phyloP scores from a whole-genome alignment of 2,329 filamentous ascomycete genomes.

The Hirsutella minnesotensis region DNA sequence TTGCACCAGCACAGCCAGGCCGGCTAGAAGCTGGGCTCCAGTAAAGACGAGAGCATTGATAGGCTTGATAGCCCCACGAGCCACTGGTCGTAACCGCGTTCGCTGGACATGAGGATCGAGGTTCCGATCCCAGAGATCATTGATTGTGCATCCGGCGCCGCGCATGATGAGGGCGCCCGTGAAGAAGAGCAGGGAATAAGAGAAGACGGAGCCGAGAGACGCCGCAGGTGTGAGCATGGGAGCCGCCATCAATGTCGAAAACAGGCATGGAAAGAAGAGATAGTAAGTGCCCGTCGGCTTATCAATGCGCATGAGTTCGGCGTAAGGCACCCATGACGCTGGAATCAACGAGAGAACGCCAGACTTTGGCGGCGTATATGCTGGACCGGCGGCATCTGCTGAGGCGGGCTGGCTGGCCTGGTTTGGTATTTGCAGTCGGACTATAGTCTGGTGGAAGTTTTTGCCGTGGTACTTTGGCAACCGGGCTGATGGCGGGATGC shows the following conservation, averaged over 20 bases:
- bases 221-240: conserved; percentile 52
- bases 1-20: conserved; percentile 62
- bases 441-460: conserved; percentile 13
- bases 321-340: conserved; percentile 62
- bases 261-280: conserved; percentile 75
- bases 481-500: background rate
- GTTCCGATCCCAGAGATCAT: conserved; percentile 83
- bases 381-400: conserved; percentile 4
- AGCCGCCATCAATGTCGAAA: conserved; percentile 71
- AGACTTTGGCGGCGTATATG: conserved; percentile 58
- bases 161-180: conserved; percentile 74
- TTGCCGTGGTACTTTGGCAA: conserved; percentile 7
- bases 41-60: conserved; percentile 63
- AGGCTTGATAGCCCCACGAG: conserved; percentile 64
- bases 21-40: conserved; percentile 59
- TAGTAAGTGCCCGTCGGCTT: conserved; percentile 77
- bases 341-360: conserved; percentile 63
- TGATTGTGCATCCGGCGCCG: conserved; percentile 78
- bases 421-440: conserved; percentile 7
- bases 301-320: conserved; percentile 68
- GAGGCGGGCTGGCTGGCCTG: background rate
- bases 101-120: conserved; percentile 70
- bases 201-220: conserved; percentile 46
- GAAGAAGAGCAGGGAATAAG: conserved; percentile 59
- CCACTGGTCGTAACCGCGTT: conserved; percentile 69